Percentiles rank a stretch among this genome's conserved stretches.
Conservation (phyloP, 495 filamentous ascomycete species). For the Niebla homalea region DNA sequence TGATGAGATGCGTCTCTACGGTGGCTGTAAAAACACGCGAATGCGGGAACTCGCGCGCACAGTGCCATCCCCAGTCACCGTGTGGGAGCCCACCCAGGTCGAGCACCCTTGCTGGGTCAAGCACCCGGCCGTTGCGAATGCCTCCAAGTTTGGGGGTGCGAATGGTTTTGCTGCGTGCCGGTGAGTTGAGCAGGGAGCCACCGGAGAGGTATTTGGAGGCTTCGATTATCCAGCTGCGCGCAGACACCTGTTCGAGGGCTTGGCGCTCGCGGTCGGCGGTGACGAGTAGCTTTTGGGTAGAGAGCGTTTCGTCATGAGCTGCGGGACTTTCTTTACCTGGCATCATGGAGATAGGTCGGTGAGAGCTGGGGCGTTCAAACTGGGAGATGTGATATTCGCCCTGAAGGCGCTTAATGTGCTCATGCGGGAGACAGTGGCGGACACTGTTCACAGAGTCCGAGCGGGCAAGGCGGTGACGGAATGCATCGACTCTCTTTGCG, state of each 20-base stretch:
- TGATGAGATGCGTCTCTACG: slow-evolving; percentile 53
- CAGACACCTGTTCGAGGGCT: slow-evolving; percentile 59
- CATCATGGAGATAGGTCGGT: slow-evolving; percentile 37
- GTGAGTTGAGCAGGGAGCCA: slow-evolving; percentile 65
- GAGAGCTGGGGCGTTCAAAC: slow-evolving; percentile 34
- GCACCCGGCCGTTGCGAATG: slow-evolving; percentile 7
- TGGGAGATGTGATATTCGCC: slow-evolving; percentile 56
- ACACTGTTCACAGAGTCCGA: slow-evolving; percentile 82
- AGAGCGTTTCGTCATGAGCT: slow-evolving; percentile 22
- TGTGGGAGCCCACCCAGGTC: slow-evolving; percentile 77
- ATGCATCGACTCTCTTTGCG: slow-evolving; percentile 53
- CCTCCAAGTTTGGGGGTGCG: slow-evolving; percentile 13
- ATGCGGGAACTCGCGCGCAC: slow-evolving; percentile 69
- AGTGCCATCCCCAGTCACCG: slow-evolving; percentile 93
- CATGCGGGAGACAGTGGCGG: slow-evolving; percentile 49
- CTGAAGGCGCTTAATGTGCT: slow-evolving; percentile 57
- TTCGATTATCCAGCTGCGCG: slow-evolving; percentile 68
- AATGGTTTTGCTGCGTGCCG: slow-evolving; percentile 48
- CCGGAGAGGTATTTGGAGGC: slow-evolving; percentile 66
- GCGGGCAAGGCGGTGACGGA: slow-evolving; percentile 68
- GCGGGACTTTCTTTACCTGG: slow-evolving; percentile 36
- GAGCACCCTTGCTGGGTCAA: slow-evolving; percentile 52
- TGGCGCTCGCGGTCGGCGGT: slow-evolving; percentile 64
- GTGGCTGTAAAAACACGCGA: slow-evolving; percentile 77
- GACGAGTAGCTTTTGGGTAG: slow-evolving; percentile 35